Evolutionary conservation across 345 rosid species (phyloP).

Genomic region (Anastatica hierochuntica): DNA sequence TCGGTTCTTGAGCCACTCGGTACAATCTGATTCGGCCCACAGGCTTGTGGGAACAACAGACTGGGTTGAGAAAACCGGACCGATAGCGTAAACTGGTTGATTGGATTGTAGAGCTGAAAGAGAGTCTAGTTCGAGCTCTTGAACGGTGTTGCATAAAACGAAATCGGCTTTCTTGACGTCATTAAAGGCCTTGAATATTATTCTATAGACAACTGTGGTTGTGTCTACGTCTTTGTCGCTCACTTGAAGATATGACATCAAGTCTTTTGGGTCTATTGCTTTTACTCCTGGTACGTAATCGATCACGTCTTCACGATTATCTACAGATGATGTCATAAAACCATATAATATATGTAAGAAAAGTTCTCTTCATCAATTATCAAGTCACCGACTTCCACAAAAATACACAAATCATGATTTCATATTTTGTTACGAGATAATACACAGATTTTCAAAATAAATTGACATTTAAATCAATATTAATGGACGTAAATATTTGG

Average conservation of each 20-base stretch:
- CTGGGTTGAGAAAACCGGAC: conserved; percentile 47
- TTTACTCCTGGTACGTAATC: conserved; percentile 53
- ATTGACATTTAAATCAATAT: not conserved
- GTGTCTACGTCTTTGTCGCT: conserved; percentile 31
- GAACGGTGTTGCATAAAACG: conserved; percentile 46
- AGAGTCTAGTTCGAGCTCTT: conserved; percentile 44
- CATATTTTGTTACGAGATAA: not conserved
- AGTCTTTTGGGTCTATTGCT: conserved; percentile 43
- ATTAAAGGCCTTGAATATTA: conserved; percentile 33
- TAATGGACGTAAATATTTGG: too few relatives aligned
- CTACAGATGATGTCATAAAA: conserved; percentile 17
- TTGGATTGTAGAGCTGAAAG: conserved; percentile 36
- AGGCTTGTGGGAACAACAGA: conserved; percentile 45
- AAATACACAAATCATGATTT: not conserved
- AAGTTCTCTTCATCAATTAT: not conserved
- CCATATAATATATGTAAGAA: not conserved
- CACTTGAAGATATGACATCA: conserved; percentile 53
- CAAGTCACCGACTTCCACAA: not conserved
- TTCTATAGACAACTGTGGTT: conserved; percentile 32
- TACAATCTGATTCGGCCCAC: conserved; percentile 58
- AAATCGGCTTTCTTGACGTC: conserved; percentile 50
- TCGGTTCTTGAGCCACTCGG: conserved; percentile 37
- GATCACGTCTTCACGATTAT: conserved; percentile 41
- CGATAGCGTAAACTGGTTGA: conserved; percentile 41
- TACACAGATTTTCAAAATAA: not conserved